A percentile compares a stretch with the other conserved stretches of the same genome.
phyloP scores from a whole-genome alignment of 805 yeast genomes.

The Wickerhamiella siamensis region DNA sequence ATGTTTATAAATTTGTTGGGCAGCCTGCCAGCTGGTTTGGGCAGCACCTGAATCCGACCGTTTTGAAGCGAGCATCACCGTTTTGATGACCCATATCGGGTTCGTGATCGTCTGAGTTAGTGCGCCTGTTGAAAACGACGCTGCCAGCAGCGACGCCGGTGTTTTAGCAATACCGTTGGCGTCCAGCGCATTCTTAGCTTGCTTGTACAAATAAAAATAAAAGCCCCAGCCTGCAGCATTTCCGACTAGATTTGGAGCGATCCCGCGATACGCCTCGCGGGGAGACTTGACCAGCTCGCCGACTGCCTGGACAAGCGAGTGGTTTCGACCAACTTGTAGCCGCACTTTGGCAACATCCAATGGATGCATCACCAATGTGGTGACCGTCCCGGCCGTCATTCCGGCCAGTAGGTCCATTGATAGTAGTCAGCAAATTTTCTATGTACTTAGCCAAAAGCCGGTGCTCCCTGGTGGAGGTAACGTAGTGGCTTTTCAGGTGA shows the following conservation, averaged over 20 bases:
- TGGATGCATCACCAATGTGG: constrained; percentile 79
- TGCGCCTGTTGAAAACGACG: constrained; percentile 57
- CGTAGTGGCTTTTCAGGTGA: no score
- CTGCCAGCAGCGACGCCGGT: constrained; percentile 1
- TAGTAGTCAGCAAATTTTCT: not conserved
- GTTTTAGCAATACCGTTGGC: not conserved
- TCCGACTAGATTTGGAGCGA: constrained; percentile 67
- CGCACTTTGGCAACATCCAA: constrained; percentile 74
- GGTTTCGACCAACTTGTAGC: constrained; percentile 44
- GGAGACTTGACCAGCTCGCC: constrained; percentile 6
- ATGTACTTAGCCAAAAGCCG: not conserved
- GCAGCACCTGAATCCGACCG: constrained; percentile 34
- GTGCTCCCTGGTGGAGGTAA: no score
- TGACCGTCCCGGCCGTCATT: constrained; percentile 40
- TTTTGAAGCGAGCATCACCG: constrained; percentile 56
- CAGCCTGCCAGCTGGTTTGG: constrained; percentile 42
- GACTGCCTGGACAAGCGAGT: constrained; percentile 6
- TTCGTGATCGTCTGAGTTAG: constrained; percentile 66
- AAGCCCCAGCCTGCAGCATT: constrained; percentile 81
- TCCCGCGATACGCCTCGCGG: constrained; percentile 50
- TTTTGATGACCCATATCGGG: constrained; percentile 92
- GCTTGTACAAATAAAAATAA: constrained; percentile 66
- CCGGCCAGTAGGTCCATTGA: constrained; percentile 11
- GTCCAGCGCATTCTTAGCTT: constrained; percentile 30
- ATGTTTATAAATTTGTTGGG: constrained; percentile 30